A percentile compares a stretch with the other conserved stretches of the same genome.
Conservation (phyloP, 1,139 yeast genomes). For the Pneumocystis sp. region DNA sequence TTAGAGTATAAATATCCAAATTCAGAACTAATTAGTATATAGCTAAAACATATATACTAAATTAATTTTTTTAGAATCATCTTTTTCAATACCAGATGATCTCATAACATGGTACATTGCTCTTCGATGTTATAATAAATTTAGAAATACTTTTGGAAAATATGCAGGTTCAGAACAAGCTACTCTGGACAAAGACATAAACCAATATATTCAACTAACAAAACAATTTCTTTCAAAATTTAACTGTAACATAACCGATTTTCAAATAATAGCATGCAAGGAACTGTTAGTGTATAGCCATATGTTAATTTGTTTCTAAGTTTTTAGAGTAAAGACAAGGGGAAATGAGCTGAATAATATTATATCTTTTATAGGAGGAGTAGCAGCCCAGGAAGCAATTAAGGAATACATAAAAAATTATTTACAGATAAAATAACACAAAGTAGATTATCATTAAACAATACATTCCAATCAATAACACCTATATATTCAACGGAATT, state of each 20-base stretch:
- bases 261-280: not conserved
- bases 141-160: conserved; percentile 1
- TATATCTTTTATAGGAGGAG: conserved; percentile 55
- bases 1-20: conserved; percentile 16
- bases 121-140: conserved; percentile 2
- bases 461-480: conserved; percentile 55
- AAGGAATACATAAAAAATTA: conserved; percentile 24
- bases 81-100: conserved; percentile 6
- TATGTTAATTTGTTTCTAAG: not conserved
- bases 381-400: conserved; percentile 61
- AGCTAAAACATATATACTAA: conserved; percentile 3
- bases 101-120: conserved; percentile 10
- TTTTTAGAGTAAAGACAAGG: conserved; percentile 22
- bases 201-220: conserved; percentile 13
- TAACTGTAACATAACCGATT: conserved; percentile 8
- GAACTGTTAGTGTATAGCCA: not conserved
- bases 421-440: not conserved
- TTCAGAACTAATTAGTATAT: conserved; percentile 16
- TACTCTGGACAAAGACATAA: conserved; percentile 7
- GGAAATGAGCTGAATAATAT: conserved; percentile 35
- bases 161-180: conserved; percentile 10
- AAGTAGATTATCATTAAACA: conserved; percentile 44
- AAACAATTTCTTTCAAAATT: conserved; percentile 8
- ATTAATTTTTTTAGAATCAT: conserved; percentile 6
- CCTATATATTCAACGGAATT: conserved; percentile 55